Percentiles rank a stretch among this genome's conserved stretches.
These are phyloP conservation scores for Pseudonitzschia delicatissima DNA, from an alignment of 108 stramenopile species.

Conservation along the genomic window DNA sequence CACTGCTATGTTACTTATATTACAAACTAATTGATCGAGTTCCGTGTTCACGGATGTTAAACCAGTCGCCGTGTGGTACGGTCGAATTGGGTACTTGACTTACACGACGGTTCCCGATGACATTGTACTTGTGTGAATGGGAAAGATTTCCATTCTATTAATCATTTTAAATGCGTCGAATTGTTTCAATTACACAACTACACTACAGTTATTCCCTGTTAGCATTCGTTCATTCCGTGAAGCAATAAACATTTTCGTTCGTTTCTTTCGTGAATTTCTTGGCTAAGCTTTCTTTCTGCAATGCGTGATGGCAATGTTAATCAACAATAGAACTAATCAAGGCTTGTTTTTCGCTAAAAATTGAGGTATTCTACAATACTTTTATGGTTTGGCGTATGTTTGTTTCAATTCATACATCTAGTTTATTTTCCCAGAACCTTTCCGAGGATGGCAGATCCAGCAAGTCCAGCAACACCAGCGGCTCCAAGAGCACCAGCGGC, in stretches of 20 bases:
- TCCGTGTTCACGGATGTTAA: no score
- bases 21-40: no score
- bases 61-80: background rate
- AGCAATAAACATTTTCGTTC: no score
- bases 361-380: conserved; percentile 3
- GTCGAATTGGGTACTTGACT: background rate
- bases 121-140: background rate
- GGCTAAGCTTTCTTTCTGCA: no score
- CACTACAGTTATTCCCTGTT: background rate
- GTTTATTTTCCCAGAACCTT: conserved; percentile 50
- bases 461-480: conserved; percentile 61
- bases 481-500: conserved; percentile 68
- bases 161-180: background rate
- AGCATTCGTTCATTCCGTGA: no score
- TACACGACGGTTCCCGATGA: no score
- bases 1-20: no score
- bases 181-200: background rate
- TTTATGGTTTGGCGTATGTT: background rate
- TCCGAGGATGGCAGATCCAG: conserved; percentile 68
- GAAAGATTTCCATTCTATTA: conserved; percentile 9
- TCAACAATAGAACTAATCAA: no score
- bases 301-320: no score
- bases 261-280: no score
- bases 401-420: background rate
- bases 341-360: no score